Evolutionary conservation across 768 basidiomycete genomes (phyloP).

Genomic region (Punctularia strigosozonata): DNA sequence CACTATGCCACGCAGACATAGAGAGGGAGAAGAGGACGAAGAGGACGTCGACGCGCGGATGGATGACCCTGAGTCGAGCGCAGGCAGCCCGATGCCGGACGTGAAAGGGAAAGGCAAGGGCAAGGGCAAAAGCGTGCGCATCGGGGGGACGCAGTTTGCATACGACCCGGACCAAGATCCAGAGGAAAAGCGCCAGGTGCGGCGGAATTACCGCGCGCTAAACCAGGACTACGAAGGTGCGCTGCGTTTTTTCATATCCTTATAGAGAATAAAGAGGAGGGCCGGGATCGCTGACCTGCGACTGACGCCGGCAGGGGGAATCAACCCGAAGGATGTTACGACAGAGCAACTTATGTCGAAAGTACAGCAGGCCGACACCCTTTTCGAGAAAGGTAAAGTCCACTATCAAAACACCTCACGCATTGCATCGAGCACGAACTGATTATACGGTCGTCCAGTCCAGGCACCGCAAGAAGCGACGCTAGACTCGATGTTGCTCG

Average conservation of each 20-base stretch:
- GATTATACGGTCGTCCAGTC: constrained; percentile 2
- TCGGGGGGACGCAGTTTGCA: constrained; percentile 22
- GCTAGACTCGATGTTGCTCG: constrained; percentile 75
- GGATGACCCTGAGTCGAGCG: too few species aligned
- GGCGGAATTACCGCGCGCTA: constrained; percentile 62
- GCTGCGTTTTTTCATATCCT: constrained; percentile 7
- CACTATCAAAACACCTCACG: neutral
- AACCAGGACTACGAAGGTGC: constrained; percentile 54
- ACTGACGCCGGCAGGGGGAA: too few species aligned
- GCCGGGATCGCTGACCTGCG: too few species aligned
- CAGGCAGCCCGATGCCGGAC: too few species aligned
- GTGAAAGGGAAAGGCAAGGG: too few species aligned
- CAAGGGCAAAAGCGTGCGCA: neutral
- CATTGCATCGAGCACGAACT: neutral
- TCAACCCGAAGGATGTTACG: constrained; percentile 43
- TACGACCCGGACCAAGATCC: constrained; percentile 84
- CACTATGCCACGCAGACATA: too few species aligned
- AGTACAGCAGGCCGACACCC: constrained; percentile 43
- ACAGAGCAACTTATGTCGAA: constrained; percentile 44
- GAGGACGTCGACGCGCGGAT: too few species aligned
- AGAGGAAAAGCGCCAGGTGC: constrained; percentile 62
- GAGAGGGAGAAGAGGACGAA: too few species aligned
- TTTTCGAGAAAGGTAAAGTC: constrained; percentile 53
- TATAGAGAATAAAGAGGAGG: constrained; percentile 1
- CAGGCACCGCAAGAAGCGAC: constrained; percentile 57